These are phyloP conservation scores for Tetrapisispora nanseiensis DNA, from an alignment of 805 yeast genomes.

Conservation along the genomic window DNA sequence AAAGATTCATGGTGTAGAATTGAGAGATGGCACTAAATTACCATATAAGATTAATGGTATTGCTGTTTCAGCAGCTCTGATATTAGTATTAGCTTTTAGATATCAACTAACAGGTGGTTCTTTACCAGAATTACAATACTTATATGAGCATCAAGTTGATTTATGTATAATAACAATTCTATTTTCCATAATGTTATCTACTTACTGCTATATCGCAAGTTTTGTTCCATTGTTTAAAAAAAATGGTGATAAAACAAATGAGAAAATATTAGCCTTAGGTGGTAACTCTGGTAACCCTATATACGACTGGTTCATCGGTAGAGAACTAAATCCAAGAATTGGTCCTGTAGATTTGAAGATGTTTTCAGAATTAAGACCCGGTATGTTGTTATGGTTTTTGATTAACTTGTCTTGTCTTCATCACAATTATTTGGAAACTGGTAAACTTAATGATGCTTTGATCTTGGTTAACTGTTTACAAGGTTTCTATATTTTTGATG, in stretches of 20 bases:
- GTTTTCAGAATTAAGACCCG: constrained; percentile 92
- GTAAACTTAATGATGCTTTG: constrained; percentile 62
- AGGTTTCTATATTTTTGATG: constrained; percentile 78
- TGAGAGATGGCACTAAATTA: constrained; percentile 69
- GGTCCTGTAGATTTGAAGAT: constrained; percentile 81
- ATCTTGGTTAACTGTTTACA: constrained; percentile 60
- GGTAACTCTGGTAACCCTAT: constrained; percentile 72
- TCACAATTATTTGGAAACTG: constrained; percentile 57
- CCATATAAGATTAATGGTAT: constrained; percentile 77
- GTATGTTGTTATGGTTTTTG: constrained; percentile 76
- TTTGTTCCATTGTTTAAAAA: constrained; percentile 42
- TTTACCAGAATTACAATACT: constrained; percentile 71
- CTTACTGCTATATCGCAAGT: constrained; percentile 56
- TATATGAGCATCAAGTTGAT: constrained; percentile 59
- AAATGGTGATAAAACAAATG: constrained; percentile 48
- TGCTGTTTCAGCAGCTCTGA: constrained; percentile 37
- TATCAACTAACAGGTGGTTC: constrained; percentile 39
- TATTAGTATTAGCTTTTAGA: constrained; percentile 41
- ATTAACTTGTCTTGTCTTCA: constrained; percentile 74
- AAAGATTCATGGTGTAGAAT: constrained; percentile 48
- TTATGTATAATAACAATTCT: constrained; percentile 53
- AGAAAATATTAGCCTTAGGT: constrained; percentile 69
- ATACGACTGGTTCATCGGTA: constrained; percentile 95
- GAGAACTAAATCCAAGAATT: constrained; percentile 83
- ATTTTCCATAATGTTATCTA: constrained; percentile 55